Percentiles rank a stretch among this genome's conserved stretches.
Conservation (phyloP, 345 rosid genomes). For the Ailanthus altissimus region DNA sequence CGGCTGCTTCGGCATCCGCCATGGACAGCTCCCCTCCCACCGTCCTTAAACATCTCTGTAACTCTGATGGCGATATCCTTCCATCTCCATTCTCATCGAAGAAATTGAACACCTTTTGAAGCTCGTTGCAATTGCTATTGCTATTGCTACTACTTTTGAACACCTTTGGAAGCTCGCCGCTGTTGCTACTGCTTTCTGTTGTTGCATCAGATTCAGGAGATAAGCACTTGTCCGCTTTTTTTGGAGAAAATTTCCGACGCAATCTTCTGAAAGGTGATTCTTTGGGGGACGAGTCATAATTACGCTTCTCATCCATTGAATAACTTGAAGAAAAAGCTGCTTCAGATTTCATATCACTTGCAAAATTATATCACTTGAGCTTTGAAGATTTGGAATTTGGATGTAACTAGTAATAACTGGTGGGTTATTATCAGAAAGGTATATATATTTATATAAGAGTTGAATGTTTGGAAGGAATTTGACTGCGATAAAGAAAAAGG, state of each 20-base stretch:
- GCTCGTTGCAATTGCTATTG: conserved; percentile 7
- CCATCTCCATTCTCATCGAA: conserved; percentile 68
- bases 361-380: not conserved
- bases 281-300: not conserved
- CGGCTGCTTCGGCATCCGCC: conserved; percentile 58
- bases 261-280: conserved; percentile 27
- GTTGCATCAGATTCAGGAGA: not conserved
- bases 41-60: conserved; percentile 46
- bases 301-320: not conserved
- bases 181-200: not conserved
- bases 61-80: conserved; percentile 53
- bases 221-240: conserved; percentile 19
- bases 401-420: not conserved
- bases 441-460: not conserved
- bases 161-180: conserved; percentile 34
- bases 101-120: conserved; percentile 47
- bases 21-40: conserved; percentile 48
- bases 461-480: no score
- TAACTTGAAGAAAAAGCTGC: not conserved
- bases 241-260: conserved; percentile 32
- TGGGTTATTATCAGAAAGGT: not conserved
- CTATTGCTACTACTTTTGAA: conserved; percentile 24
- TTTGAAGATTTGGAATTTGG: not conserved
- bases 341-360: not conserved
- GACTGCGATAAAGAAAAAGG: not conserved